Percentiles rank a stretch among this genome's conserved stretches.
Conservation (phyloP, 1,284 basidiomycete genomes). For the Hemileia vastatrix region DNA sequence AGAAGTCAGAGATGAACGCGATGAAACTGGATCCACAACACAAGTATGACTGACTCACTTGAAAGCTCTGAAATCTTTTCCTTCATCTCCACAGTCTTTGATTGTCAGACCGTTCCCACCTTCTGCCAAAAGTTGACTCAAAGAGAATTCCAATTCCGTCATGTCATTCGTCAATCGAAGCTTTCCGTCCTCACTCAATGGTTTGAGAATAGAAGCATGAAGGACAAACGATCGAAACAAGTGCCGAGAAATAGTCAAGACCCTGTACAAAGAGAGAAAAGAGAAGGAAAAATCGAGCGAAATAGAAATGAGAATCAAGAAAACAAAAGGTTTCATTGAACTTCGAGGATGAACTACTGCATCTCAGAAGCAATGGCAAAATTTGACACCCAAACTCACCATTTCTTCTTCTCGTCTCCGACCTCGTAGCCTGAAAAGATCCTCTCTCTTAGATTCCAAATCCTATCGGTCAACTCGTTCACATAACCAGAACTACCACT, state of each 20-base stretch:
- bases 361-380: constrained; percentile 40
- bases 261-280: too few relatives aligned
- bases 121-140: constrained; percentile 35
- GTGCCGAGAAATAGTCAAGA: too few relatives aligned
- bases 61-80: too few relatives aligned
- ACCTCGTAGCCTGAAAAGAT: background rate
- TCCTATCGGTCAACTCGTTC: background rate
- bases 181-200: constrained; percentile 77
- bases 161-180: constrained; percentile 86
- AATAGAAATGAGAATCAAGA: background rate
- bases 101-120: too few relatives aligned
- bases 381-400: constrained; percentile 59
- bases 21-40: too few relatives aligned
- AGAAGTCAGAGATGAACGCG: too few relatives aligned
- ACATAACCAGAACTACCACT: background rate
- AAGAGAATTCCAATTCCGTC: constrained; percentile 84
- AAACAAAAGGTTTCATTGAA: background rate
- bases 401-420: constrained; percentile 58
- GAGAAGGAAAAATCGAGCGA: constrained; percentile 56
- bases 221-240: too few relatives aligned
- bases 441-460: background rate
- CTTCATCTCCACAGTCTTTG: too few relatives aligned
- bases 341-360: constrained; percentile 14
- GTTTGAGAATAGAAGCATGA: constrained; percentile 76
- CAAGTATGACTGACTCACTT: too few relatives aligned